Evolutionary conservation across 768 basidiomycete genomes (phyloP).

Genomic region (Calocybe indica): DNA sequence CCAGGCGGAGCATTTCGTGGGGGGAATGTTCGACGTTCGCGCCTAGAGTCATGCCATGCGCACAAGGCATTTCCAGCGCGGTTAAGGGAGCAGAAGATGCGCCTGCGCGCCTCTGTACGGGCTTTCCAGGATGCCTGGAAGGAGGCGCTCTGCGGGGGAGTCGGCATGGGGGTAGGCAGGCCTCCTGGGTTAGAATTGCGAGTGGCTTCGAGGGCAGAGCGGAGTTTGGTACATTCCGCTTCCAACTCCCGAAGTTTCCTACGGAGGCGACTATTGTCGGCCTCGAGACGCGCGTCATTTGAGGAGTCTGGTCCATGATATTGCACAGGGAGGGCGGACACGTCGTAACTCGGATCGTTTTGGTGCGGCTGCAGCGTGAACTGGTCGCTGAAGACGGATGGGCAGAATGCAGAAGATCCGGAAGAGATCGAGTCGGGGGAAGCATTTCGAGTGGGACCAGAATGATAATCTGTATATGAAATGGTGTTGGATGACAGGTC

Average conservation of each 20-base stretch:
- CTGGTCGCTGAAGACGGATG: conserved; percentile 5
- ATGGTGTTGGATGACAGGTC: conserved; percentile 14
- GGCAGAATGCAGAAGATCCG: conserved; percentile 18
- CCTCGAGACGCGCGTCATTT: conserved; percentile 26
- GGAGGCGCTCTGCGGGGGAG: conserved; percentile 33
- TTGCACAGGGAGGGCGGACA: conserved; percentile 7
- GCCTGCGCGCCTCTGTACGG: conserved; percentile 68
- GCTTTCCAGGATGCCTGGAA: conserved; percentile 64
- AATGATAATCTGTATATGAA: conserved; percentile 18
- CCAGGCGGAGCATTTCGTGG: conserved; percentile 78
- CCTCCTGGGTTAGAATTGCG: conserved; percentile 10
- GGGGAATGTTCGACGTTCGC: conserved; percentile 71
- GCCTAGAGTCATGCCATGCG: conserved; percentile 86
- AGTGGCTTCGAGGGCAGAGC: conserved; percentile 24
- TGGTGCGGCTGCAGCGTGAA: conserved; percentile 9
- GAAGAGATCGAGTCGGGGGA: conserved; percentile 38
- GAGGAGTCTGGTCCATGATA: conserved; percentile 12
- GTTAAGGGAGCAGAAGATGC: conserved; percentile 74
- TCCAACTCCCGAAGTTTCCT: conserved; percentile 61
- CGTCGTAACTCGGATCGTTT: conserved; percentile 9
- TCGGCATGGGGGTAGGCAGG: conserved; percentile 17
- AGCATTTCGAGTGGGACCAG: conserved; percentile 22
- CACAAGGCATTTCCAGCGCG: conserved; percentile 86
- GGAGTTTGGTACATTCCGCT: conserved; percentile 46
- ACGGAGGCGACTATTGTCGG: conserved; percentile 50